Conservation (phyloP, 2,329 filamentous ascomycete genomes). For the Trichophyton mentagrophytes region DNA sequence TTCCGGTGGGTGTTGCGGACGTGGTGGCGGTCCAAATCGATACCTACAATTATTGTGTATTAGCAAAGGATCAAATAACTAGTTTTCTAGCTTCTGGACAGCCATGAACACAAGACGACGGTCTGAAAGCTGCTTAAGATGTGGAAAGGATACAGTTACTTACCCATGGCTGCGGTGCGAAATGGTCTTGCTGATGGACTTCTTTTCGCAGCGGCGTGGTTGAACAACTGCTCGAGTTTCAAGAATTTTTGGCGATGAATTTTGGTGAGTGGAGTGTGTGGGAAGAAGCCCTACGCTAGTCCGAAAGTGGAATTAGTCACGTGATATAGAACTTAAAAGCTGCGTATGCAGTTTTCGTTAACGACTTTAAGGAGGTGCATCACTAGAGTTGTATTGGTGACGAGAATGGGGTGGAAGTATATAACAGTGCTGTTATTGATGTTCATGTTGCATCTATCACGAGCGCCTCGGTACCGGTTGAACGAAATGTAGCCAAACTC, state of each 20-base stretch:
- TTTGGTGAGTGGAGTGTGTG: slow-evolving; percentile 19
- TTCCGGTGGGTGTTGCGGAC: slow-evolving; percentile 64
- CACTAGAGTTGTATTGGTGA: background rate
- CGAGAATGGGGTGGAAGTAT: background rate
- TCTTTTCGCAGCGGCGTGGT: slow-evolving; percentile 10
- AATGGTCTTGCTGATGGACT: slow-evolving; percentile 8
- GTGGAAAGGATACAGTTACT: slow-evolving; percentile 12
- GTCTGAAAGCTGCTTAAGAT: background rate
- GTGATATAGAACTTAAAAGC: background rate
- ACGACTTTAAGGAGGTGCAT: background rate
- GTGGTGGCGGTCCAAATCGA: slow-evolving; percentile 50
- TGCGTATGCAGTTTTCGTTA: too few relatives aligned
- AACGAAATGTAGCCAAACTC: background rate
- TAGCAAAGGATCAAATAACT: background rate
- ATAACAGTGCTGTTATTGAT: background rate
- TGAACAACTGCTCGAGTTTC: slow-evolving; percentile 6
- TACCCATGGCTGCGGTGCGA: slow-evolving; percentile 35
- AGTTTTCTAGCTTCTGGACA: background rate
- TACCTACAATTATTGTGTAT: slow-evolving; percentile 28
- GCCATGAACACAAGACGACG: background rate
- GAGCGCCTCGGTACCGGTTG: background rate
- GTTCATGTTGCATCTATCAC: background rate
- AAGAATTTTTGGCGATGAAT: slow-evolving; percentile 7
- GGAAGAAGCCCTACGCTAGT: slow-evolving; percentile 34
- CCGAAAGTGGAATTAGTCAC: slow-evolving; percentile 13